Conservation (phyloP, 352 stramenopile species). For the Elongisporangium anandrum region DNA sequence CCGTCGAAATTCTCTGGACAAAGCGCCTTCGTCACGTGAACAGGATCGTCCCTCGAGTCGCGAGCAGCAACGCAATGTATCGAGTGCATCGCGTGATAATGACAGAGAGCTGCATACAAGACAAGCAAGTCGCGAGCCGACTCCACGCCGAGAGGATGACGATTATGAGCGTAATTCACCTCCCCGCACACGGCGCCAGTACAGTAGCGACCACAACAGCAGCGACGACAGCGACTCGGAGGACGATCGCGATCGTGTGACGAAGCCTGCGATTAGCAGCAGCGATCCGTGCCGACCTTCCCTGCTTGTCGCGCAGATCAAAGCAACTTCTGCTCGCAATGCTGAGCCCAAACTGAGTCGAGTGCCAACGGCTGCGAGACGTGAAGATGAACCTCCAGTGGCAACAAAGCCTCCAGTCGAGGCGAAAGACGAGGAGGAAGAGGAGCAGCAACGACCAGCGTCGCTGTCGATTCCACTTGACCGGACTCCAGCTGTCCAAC, state of each 20-base stretch:
- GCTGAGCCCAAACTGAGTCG: neutral
- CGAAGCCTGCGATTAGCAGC: constrained; percentile 4
- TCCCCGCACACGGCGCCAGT: constrained; percentile 18
- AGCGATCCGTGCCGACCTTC: constrained; percentile 13
- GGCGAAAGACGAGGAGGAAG: neutral
- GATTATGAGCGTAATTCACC: constrained; percentile 6
- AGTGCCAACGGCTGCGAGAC: neutral
- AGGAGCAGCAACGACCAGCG: neutral
- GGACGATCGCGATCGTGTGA: neutral
- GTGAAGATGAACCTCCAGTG: neutral
- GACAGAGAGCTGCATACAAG: neutral
- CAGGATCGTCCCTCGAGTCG: neutral
- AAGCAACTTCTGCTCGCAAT: constrained; percentile 23
- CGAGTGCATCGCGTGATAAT: neutral
- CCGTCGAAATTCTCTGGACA: neutral
- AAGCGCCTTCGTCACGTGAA: neutral
- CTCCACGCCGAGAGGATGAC: constrained; percentile 1
- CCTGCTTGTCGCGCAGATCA: constrained; percentile 61
- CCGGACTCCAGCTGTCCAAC: too few relatives aligned
- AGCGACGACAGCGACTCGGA: neutral
- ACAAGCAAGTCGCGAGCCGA: neutral
- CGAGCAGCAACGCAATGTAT: neutral
- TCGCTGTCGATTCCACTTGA: neutral
- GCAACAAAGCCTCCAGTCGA: neutral
- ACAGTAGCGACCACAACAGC: constrained; percentile 6